phyloP scores from a whole-genome alignment of 2,329 filamentous ascomycete species.

The Apiospora phragmitis region DNA sequence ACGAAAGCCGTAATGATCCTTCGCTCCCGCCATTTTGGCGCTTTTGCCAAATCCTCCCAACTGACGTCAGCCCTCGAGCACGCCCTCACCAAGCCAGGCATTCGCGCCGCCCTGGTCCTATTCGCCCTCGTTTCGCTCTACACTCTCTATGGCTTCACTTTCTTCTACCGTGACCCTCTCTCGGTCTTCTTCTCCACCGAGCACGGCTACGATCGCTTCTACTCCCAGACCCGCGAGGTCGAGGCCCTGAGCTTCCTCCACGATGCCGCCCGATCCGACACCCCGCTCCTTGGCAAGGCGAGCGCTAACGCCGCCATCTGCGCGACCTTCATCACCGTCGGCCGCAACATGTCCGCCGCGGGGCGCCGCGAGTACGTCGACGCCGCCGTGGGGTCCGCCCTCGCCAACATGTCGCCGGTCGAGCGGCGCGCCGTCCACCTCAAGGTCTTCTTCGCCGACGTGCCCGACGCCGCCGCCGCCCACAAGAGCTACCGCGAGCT shows the following conservation, averaged over 20 bases:
- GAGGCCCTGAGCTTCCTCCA: conserved; percentile 28
- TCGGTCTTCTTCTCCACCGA: conserved; percentile 33
- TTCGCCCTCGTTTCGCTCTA: conserved; percentile 26
- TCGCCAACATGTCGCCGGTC: conserved; percentile 30
- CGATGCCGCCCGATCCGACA: conserved; percentile 19
- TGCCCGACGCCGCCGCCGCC: conserved; percentile 26
- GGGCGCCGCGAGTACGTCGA: conserved; percentile 7
- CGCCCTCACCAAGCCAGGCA: conserved; percentile 22
- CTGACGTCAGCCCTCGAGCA: conserved; percentile 3
- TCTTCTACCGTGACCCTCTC: conserved; percentile 34
- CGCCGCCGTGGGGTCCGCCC: conserved; percentile 24
- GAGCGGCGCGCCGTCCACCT: conserved; percentile 28
- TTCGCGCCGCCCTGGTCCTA: conserved; percentile 27
- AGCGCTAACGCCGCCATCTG: conserved; percentile 26
- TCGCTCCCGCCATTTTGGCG: not conserved
- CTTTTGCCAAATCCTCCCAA: not conserved
- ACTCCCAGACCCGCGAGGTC: conserved; percentile 29
- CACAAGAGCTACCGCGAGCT: conserved; percentile 27
- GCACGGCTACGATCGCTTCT: conserved; percentile 32
- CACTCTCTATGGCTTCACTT: conserved; percentile 28
- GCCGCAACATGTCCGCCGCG: conserved; percentile 22
- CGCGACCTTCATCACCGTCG: conserved; percentile 30
- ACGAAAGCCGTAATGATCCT: not conserved
- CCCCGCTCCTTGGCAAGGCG: conserved; percentile 25
- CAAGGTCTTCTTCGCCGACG: conserved; percentile 34